phyloP scores from a whole-genome alignment of 371 early-diverging fungal species.

The Parasitella parasitica region DNA sequence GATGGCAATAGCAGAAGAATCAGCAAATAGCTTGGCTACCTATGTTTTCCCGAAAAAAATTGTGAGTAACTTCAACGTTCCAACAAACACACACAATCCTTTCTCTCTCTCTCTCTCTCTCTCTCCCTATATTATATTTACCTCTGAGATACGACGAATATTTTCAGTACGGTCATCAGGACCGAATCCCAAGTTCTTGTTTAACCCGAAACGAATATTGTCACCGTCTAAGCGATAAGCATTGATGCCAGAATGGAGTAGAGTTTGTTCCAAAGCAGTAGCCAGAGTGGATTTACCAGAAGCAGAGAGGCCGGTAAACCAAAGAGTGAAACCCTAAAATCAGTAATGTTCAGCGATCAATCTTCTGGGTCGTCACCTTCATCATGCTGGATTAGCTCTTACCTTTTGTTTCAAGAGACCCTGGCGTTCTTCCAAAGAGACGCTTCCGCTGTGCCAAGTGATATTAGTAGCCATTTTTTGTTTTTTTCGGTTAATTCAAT shows the following conservation, averaged over 20 bases:
- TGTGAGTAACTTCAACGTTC: no score
- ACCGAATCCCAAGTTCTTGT: slow-evolving; percentile 91
- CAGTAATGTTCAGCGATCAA: neutral
- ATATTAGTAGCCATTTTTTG: slow-evolving; percentile 83
- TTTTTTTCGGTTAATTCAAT: no score
- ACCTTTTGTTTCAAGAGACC: slow-evolving; percentile 73
- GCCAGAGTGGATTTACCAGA: slow-evolving; percentile 93
- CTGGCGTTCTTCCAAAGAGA: slow-evolving; percentile 77
- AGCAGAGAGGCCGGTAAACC: slow-evolving; percentile 94
- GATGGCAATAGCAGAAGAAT: slow-evolving; percentile 77
- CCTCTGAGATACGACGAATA: slow-evolving; percentile 91
- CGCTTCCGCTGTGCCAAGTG: slow-evolving; percentile 85
- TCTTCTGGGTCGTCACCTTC: neutral
- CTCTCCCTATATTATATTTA: slow-evolving; percentile 20
- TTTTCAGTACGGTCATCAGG: slow-evolving; percentile 91
- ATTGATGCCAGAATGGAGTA: slow-evolving; percentile 69
- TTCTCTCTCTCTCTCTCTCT: neutral
- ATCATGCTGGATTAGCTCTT: neutral
- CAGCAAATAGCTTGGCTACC: slow-evolving; percentile 89
- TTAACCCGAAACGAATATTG: slow-evolving; percentile 93
- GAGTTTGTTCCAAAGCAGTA: slow-evolving; percentile 83
- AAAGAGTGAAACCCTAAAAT: slow-evolving; percentile 80
- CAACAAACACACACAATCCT: no score
- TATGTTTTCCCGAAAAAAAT: no score
- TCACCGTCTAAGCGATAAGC: slow-evolving; percentile 94